These are phyloP conservation scores for Suhomyces kilbournensis DNA, from an alignment of 805 yeast genomes.

Conservation along the genomic window DNA sequence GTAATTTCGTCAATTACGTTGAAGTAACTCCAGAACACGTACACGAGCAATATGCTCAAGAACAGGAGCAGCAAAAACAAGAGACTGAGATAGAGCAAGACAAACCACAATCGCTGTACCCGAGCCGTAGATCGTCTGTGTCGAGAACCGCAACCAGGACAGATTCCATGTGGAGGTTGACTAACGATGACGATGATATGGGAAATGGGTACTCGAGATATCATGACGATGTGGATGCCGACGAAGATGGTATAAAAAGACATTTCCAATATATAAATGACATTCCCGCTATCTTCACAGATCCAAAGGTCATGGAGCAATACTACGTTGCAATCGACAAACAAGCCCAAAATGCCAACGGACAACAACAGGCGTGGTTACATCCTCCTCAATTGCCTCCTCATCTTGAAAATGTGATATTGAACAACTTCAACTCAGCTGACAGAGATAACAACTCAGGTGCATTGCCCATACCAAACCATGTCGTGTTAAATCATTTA, in stretches of 20 bases:
- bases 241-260: conserved; percentile 16
- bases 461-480: conserved; percentile 90
- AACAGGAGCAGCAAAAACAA: conserved; percentile 16
- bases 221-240: conserved; percentile 51
- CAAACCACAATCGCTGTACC: conserved; percentile 9
- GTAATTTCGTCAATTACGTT: conserved; percentile 88
- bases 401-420: conserved; percentile 88
- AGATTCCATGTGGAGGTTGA: conserved; percentile 62
- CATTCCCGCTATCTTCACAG: conserved; percentile 81
- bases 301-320: conserved; percentile 84
- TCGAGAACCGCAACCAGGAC: conserved; percentile 34
- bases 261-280: conserved; percentile 52
- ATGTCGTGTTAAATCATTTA: conserved; percentile 87
- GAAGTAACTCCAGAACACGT: conserved; percentile 58
- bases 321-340: conserved; percentile 75
- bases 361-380: conserved; percentile 61
- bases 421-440: conserved; percentile 60
- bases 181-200: conserved; percentile 75
- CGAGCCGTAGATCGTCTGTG: conserved; percentile 28
- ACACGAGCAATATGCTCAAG: conserved; percentile 27
- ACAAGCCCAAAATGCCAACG: conserved; percentile 54
- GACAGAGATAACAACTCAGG: conserved; percentile 81
- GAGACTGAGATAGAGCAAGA: conserved; percentile 18
- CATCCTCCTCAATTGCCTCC: conserved; percentile 98
- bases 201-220: conserved; percentile 77